phyloP scores from a whole-genome alignment of 139 green algal species.

The Choricystis sp. region DNA sequence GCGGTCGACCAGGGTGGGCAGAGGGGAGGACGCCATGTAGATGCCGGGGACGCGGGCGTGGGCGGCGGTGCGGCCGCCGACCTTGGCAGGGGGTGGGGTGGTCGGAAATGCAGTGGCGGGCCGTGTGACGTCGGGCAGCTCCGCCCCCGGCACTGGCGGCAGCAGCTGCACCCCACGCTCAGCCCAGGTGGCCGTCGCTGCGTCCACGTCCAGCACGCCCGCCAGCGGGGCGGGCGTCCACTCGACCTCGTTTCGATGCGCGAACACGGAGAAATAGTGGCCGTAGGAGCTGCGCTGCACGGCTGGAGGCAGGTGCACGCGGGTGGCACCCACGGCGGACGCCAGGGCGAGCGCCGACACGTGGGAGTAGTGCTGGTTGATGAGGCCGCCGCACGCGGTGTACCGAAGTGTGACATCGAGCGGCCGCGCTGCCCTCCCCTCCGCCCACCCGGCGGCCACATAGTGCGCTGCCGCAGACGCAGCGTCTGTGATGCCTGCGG shows the following conservation, averaged over 20 bases:
- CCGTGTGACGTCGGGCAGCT: constrained; percentile 22
- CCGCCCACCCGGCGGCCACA: constrained; percentile 11
- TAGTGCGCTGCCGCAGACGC: constrained; percentile 29
- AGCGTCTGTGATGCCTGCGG: constrained; percentile 12
- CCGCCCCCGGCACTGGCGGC: constrained; percentile 14
- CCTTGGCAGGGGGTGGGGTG: constrained; percentile 9
- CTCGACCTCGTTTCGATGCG: constrained; percentile 36
- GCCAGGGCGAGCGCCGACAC: constrained; percentile 37
- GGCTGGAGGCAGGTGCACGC: constrained; percentile 33
- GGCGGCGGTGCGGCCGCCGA: too few relatives aligned
- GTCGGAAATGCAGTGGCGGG: constrained; percentile 18
- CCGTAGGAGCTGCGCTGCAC: constrained; percentile 33
- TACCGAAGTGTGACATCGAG: constrained; percentile 42
- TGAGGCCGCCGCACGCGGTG: constrained; percentile 49
- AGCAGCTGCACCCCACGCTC: constrained; percentile 14
- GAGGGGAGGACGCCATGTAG: constrained; percentile 17
- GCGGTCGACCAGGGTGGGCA: constrained; percentile 17
- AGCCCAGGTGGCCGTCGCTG: constrained; percentile 16
- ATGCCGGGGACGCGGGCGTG: constrained; percentile 14
- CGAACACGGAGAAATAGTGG: constrained; percentile 32
- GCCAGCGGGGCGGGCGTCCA: constrained; percentile 26
- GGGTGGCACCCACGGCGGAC: constrained; percentile 27
- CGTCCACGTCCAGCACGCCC: constrained; percentile 32
- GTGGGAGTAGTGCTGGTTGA: constrained; percentile 61
- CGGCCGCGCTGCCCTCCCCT: constrained; percentile 24